phyloP scores from a whole-genome alignment of 495 filamentous ascomycete species.

The Chaetomium tenue region DNA sequence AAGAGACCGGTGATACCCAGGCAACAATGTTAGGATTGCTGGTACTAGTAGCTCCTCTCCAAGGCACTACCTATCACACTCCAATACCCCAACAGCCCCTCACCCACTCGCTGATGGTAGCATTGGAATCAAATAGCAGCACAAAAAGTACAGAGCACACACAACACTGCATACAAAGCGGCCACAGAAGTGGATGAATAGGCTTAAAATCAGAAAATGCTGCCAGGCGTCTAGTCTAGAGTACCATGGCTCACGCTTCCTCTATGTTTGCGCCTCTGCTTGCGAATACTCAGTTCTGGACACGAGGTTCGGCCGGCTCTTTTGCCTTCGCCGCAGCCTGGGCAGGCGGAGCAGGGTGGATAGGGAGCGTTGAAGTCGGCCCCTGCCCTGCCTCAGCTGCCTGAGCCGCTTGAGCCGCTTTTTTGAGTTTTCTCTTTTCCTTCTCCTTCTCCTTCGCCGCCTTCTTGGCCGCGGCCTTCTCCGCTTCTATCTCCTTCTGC shows the following conservation, averaged over 20 bases:
- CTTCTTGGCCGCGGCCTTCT: constrained; percentile 31
- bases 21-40: no score
- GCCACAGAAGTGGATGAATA: background rate
- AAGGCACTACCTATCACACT: no score
- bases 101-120: no score
- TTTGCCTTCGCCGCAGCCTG: background rate
- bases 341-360: constrained; percentile 15
- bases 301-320: background rate
- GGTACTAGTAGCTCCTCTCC: no score
- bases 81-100: no score
- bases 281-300: background rate
- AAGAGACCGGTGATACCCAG: no score
- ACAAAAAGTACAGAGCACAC: no score
- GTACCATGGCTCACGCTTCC: constrained; percentile 5
- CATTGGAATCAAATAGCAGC: no score
- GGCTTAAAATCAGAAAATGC: constrained; percentile 5
- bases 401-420: constrained; percentile 28
- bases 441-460: constrained; percentile 34
- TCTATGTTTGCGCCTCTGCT: background rate
- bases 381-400: constrained; percentile 18
- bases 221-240: constrained; percentile 15
- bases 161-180: no score
- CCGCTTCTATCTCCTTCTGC: constrained; percentile 32
- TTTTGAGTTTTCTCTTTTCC: constrained; percentile 34
- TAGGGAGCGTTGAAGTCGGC: constrained; percentile 15